Base-by-base conservation (phyloP, 2,329 filamentous ascomycete genomes). In the Hymenoscyphus repandus region DNA sequence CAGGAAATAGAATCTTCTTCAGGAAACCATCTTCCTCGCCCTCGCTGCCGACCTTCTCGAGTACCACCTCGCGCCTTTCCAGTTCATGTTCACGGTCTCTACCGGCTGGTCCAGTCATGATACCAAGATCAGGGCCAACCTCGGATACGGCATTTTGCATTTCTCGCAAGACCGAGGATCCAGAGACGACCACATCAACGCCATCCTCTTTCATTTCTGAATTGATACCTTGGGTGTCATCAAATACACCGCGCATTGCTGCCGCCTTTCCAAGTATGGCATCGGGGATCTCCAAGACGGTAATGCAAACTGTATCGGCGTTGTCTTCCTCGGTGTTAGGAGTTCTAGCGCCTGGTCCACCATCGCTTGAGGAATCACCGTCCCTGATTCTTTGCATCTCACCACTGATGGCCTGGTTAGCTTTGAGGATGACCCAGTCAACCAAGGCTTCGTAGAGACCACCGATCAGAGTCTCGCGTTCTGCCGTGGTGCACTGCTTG, bases 121-220 rank as follows among this genome's bases (percentile, higher is more conserved):
- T 85, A 18, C 88, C 90, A 38, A 96, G 74, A 59, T 96, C 89
- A 1, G 85, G 83, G 45, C 84, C 89, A 36, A 84, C 86, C 44
- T 88, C 85, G 1, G 82, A 72, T 5, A 96, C 80, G 1, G 91
- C 90, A 51, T 84, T 83, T 63, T 88, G 82, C 86, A 96, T 95
- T 66, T 96, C 91, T 34, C 87, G 84, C 12, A 92, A 67, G 9
- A 97, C 86, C 0, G 92, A 95, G 51, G 85, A 86, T n/a, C 88
- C 87, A 1, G 83, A 83, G 0, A 85, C 62, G 1, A 78, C 71
- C 2, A 95, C 78, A n/a, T 88, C 79, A 1, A 99, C 80, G 9
- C 93, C 93, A 59, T 99, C 93, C 55, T 92, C 86, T 64, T 92
- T 95, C 91, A 99, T 97, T 72, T 99, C 93, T 0, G 86, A 79